Evolutionary conservation across 2,329 filamentous ascomycete genomes (phyloP).

Genomic region (Microsporum canis): DNA sequence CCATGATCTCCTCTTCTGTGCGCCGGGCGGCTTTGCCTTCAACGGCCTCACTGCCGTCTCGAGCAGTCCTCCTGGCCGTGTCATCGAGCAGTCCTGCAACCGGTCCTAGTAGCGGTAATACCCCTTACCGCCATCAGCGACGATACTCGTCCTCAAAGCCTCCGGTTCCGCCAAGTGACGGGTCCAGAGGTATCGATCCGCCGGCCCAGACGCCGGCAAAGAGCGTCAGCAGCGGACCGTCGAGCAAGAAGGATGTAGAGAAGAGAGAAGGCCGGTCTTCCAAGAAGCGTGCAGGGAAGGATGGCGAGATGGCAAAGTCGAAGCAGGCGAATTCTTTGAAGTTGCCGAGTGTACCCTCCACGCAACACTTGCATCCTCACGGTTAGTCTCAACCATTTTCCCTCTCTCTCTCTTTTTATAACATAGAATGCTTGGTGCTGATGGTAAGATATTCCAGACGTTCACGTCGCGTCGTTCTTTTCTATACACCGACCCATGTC

Average conservation of each 20-base stretch:
- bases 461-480: constrained; percentile 86
- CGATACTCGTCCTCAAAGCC: constrained; percentile 41
- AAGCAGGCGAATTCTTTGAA: constrained; percentile 32
- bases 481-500: constrained; percentile 91
- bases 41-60: constrained; percentile 23
- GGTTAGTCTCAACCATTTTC: constrained; percentile 26
- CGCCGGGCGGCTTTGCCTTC: constrained; percentile 35
- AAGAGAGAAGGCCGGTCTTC: constrained; percentile 24
- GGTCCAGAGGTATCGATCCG: constrained; percentile 31
- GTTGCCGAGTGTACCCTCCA: constrained; percentile 40
- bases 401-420: not conserved
- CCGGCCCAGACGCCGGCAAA: constrained; percentile 29
- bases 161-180: constrained; percentile 36
- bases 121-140: constrained; percentile 28
- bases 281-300: constrained; percentile 27
- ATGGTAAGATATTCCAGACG: constrained; percentile 46
- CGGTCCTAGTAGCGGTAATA: constrained; percentile 23
- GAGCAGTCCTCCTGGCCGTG: constrained; percentile 20
- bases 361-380: constrained; percentile 38
- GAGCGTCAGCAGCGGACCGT: constrained; percentile 24
- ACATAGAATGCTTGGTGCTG: constrained; percentile 6
- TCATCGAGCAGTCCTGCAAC: constrained; percentile 16
- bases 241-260: constrained; percentile 24
- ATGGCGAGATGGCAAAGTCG: constrained; percentile 26
- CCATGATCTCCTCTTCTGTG: constrained; percentile 38